A percentile compares a stretch with the other conserved stretches of the same genome.
These are phyloP conservation scores for Fistulinella prunicolor DNA, from an alignment of 768 basidiomycete genomes.

Conservation along the genomic window DNA sequence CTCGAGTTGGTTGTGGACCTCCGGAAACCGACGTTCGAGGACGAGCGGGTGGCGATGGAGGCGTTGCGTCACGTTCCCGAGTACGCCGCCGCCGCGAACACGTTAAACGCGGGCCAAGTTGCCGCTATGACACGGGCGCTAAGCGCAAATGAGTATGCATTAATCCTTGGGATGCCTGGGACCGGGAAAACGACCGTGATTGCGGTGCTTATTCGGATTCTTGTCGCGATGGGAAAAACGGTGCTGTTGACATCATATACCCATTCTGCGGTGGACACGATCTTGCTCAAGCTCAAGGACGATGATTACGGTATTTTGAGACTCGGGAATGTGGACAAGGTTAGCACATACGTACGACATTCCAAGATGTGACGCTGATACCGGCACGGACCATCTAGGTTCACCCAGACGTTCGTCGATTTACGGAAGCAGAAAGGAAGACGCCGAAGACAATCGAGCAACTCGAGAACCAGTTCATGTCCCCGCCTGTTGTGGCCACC, in stretches of 20 bases:
- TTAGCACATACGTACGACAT: constrained; percentile 26
- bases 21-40: constrained; percentile 59
- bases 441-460: constrained; percentile 71
- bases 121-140: constrained; percentile 72
- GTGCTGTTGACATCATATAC: constrained; percentile 92
- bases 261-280: constrained; percentile 98
- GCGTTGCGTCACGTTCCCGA: constrained; percentile 24
- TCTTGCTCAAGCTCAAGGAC: constrained; percentile 74
- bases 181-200: constrained; percentile 98
- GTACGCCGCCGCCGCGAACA: constrained; percentile 31
- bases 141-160: constrained; percentile 81
- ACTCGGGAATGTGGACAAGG: constrained; percentile 91
- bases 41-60: constrained; percentile 19
- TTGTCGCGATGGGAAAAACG: constrained; percentile 80
- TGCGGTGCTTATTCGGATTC: constrained; percentile 75
- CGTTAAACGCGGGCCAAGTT: constrained; percentile 71
- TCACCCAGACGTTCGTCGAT: constrained; percentile 73
- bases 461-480: constrained; percentile 77
- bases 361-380: not conserved
- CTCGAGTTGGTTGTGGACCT: constrained; percentile 83
- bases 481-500: constrained; percentile 91
- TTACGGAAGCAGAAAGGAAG: constrained; percentile 58
- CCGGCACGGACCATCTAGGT: constrained; percentile 46
- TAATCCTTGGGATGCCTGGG: constrained; percentile 97
- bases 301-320: constrained; percentile 76